Evolutionary conservation across 108 stramenopile species (phyloP).

Genomic region (Nitzschia palea): DNA sequence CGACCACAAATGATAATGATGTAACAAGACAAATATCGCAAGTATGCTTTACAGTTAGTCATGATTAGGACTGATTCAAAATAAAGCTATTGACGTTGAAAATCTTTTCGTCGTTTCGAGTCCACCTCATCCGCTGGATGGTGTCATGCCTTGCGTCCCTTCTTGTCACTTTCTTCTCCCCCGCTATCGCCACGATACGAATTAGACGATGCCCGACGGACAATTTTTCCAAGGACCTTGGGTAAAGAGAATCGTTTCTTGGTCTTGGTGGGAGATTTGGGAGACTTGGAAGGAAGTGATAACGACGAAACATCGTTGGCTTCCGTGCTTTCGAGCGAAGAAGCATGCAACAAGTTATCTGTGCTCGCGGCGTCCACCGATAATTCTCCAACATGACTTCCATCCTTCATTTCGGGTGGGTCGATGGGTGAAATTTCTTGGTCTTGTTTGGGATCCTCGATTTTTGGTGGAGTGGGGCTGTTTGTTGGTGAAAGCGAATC

Average conservation of each 20-base stretch:
- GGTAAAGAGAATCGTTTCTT: slow-evolving; percentile 13
- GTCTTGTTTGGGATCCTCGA: background rate
- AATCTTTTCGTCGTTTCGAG: too few relatives aligned
- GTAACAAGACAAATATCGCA: too few relatives aligned
- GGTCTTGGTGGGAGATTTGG: background rate
- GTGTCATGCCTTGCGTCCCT: slow-evolving; percentile 1
- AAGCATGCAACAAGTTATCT: background rate
- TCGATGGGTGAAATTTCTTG: slow-evolving; percentile 1
- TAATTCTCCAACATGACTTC: background rate
- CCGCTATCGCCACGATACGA: background rate
- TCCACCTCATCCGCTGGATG: too few relatives aligned
- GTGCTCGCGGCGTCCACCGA: background rate
- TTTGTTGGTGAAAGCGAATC: background rate
- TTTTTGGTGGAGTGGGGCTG: background rate
- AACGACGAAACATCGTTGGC: background rate
- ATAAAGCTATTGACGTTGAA: too few relatives aligned
- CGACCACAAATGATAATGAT: too few relatives aligned
- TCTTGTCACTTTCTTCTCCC: background rate
- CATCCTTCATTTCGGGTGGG: slow-evolving; percentile 19
- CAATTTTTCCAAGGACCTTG: slow-evolving; percentile 13
- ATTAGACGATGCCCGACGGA: background rate
- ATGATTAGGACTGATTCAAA: too few relatives aligned
- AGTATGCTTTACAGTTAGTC: too few relatives aligned
- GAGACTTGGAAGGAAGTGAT: background rate
- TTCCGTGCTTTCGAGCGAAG: background rate